phyloP scores from a whole-genome alignment of 2,329 filamentous ascomycete species.

The Fusarium udum region DNA sequence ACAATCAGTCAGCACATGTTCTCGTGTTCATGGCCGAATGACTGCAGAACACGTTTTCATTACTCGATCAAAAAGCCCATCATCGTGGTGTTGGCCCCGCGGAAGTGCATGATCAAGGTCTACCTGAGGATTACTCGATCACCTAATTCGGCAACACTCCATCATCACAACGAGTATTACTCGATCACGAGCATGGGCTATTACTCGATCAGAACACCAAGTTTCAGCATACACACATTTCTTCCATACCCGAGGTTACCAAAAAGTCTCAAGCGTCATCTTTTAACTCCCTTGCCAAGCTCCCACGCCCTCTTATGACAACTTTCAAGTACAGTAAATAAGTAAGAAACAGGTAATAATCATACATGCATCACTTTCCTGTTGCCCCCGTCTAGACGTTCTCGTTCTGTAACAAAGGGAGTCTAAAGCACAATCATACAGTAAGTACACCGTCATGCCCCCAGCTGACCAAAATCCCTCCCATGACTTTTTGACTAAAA shows the following conservation, averaged over 20 bases:
- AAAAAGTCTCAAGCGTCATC: slow-evolving; percentile 11
- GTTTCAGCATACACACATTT: slow-evolving; percentile 1
- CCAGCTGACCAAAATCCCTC: slow-evolving; percentile 12
- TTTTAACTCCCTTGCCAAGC: neutral
- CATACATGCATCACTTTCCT: slow-evolving; percentile 35
- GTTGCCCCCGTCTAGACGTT: slow-evolving; percentile 6
- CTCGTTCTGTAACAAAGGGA: slow-evolving; percentile 20
- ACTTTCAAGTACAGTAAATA: slow-evolving; percentile 10
- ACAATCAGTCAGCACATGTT: slow-evolving; percentile 9
- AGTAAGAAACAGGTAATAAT: slow-evolving; percentile 35
- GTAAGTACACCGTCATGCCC: too few relatives aligned
- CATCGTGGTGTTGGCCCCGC: slow-evolving; percentile 5
- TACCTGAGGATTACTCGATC: slow-evolving; percentile 12
- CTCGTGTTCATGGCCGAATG: slow-evolving; percentile 11
- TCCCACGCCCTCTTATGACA: slow-evolving; percentile 3
- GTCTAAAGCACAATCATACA: slow-evolving; percentile 30
- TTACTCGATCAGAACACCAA: slow-evolving; percentile 32
- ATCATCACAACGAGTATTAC: neutral
- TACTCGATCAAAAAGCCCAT: slow-evolving; percentile 23
- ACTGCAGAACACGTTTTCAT: slow-evolving; percentile 24
- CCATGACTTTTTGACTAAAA: neutral
- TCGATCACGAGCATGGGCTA: neutral
- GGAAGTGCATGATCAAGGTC: slow-evolving; percentile 10
- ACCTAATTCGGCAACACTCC: slow-evolving; percentile 8
- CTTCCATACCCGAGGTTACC: neutral